Conservation (phyloP, 768 basidiomycete species). For the Brasilioporus rufonigricans region DNA sequence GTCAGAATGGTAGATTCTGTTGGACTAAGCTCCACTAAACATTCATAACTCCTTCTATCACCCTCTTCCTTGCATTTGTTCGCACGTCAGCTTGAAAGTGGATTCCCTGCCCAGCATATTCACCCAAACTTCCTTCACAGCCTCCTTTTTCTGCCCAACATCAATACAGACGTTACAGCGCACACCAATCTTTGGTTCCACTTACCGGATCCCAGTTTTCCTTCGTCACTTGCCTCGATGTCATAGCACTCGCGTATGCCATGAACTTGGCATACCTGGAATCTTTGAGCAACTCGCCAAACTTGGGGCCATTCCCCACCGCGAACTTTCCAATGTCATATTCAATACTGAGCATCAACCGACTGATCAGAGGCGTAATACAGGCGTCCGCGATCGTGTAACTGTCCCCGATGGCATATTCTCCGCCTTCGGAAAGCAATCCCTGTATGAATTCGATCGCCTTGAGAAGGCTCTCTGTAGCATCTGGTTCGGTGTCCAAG, state of each 20-base stretch:
- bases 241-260: conserved; percentile 46
- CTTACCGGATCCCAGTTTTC: conserved; percentile 50
- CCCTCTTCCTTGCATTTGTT: not conserved
- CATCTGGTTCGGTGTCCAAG: conserved; percentile 36
- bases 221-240: conserved; percentile 50
- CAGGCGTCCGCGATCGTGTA: conserved; percentile 62
- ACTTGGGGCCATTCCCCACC: conserved; percentile 44
- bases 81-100: not conserved
- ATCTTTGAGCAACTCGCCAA: conserved; percentile 39
- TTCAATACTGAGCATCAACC: conserved; percentile 40
- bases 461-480: conserved; percentile 31
- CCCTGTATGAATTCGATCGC: conserved; percentile 48
- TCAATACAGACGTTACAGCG: not conserved
- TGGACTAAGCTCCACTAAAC: too few species aligned
- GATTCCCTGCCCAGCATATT: not conserved
- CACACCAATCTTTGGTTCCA: not conserved
- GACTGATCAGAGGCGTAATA: conserved; percentile 54
- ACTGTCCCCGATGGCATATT: conserved; percentile 33
- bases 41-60: not conserved
- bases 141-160: not conserved
- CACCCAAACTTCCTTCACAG: not conserved
- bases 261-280: conserved; percentile 47
- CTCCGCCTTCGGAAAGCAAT: conserved; percentile 46
- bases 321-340: conserved; percentile 52
- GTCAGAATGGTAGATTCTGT: too few species aligned